These are phyloP conservation scores for Volvariella volvacea DNA, from an alignment of 1,284 basidiomycete species.

Conservation along the genomic window DNA sequence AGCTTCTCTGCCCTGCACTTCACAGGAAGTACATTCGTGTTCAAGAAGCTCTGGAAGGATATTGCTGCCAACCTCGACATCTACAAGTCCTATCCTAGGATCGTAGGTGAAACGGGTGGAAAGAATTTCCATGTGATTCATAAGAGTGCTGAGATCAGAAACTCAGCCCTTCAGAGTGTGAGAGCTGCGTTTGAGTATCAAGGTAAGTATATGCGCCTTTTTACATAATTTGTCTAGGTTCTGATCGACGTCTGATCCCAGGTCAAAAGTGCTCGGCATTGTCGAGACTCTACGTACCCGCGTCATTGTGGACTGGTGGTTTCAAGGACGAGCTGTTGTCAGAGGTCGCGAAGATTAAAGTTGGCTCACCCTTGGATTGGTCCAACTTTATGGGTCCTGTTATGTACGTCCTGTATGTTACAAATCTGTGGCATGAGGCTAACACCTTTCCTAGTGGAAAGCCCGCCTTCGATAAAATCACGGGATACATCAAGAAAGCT, in stretches of 20 bases:
- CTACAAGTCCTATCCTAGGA: constrained; percentile 87
- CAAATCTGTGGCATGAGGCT: neutral
- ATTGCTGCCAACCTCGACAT: constrained; percentile 84
- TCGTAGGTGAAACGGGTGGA: constrained; percentile 95
- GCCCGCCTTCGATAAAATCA: constrained; percentile 86
- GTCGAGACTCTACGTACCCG: constrained; percentile 86
- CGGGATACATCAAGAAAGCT: constrained; percentile 81
- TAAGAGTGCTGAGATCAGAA: constrained; percentile 78
- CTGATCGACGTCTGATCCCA: constrained; percentile 16
- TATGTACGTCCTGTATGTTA: constrained; percentile 50
- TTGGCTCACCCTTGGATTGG: constrained; percentile 78
- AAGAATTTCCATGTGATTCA: constrained; percentile 99
- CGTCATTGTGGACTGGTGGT: constrained; percentile 79
- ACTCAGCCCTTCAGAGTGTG: constrained; percentile 86
- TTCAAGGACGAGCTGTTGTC: constrained; percentile 79
- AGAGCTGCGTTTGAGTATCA: constrained; percentile 96
- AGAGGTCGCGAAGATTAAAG: constrained; percentile 79
- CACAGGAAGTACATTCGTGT: constrained; percentile 93
- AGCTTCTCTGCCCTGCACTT: constrained; percentile 92
- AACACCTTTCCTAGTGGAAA: constrained; percentile 46
- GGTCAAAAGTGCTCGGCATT: constrained; percentile 97
- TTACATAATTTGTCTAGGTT: neutral
- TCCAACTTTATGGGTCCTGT: constrained; percentile 94
- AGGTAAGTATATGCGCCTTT: constrained; percentile 36
- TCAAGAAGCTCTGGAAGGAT: constrained; percentile 95